phyloP scores from a whole-genome alignment of 805 yeast species.

The Helenozyma baotianmanensis region DNA sequence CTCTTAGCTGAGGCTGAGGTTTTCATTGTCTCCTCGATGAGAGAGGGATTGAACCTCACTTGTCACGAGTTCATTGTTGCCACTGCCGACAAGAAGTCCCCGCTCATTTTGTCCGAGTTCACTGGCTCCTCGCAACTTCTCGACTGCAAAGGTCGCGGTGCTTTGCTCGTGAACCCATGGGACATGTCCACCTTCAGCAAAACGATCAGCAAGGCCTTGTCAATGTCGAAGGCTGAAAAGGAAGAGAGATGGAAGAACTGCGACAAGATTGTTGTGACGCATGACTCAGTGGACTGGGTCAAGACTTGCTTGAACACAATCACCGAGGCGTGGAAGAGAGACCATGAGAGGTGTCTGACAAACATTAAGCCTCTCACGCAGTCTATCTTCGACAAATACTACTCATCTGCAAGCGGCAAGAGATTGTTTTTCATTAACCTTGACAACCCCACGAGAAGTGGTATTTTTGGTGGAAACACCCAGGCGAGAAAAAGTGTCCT shows the following conservation, averaged over 20 bases:
- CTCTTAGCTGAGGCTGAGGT: conserved; percentile 79
- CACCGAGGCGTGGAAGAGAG: conserved; percentile 35
- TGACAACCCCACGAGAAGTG: conserved; percentile 38
- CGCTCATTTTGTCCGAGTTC: conserved; percentile 84
- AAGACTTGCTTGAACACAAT: conserved; percentile 50
- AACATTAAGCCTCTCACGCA: conserved; percentile 28
- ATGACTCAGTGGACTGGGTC: conserved; percentile 79
- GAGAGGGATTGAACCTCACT: conserved; percentile 96
- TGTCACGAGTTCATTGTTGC: conserved; percentile 91
- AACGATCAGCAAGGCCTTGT: conserved; percentile 60
- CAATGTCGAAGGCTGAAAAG: conserved; percentile 59
- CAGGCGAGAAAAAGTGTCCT: conserved; percentile 10
- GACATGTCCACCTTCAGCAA: conserved; percentile 63
- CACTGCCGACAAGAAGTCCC: conserved; percentile 65
- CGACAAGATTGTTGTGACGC: conserved; percentile 52
- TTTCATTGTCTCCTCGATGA: conserved; percentile 82
- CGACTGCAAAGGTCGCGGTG: conserved; percentile 48
- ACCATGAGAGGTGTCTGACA: conserved; percentile 23
- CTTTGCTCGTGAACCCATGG: conserved; percentile 88
- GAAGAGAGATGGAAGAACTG: conserved; percentile 57
- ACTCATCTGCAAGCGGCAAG: conserved; percentile 23
- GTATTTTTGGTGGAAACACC: conserved; percentile 8
- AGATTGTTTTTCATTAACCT: conserved; percentile 50
- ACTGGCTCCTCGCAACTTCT: conserved; percentile 89
- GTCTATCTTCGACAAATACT: conserved; percentile 31